phyloP scores from a whole-genome alignment of 805 yeast genomes.

The Diddensiella transvaalensis region DNA sequence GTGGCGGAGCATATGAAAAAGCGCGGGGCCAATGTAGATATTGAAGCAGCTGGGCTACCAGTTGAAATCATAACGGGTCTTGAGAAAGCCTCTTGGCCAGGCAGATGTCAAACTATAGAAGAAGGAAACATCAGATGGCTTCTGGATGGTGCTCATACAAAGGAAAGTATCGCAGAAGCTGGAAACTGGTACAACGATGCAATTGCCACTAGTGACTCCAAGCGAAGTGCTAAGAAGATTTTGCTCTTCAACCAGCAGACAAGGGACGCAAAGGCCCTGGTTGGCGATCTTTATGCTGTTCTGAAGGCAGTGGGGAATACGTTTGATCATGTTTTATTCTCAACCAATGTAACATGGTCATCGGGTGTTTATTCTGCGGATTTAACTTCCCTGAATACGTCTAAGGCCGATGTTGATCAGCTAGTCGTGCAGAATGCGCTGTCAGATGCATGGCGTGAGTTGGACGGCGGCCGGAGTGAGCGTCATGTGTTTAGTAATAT shows the following conservation, averaged over 20 bases:
- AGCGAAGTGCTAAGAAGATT: slow-evolving; percentile 33
- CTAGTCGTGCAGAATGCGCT: slow-evolving; percentile 75
- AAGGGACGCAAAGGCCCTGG: slow-evolving; percentile 70
- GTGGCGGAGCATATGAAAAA: slow-evolving; percentile 56
- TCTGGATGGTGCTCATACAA: slow-evolving; percentile 94
- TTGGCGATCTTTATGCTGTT: slow-evolving; percentile 45
- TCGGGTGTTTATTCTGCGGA: slow-evolving; percentile 70
- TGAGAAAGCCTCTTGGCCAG: slow-evolving; percentile 80
- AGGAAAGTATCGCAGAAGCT: slow-evolving; percentile 81
- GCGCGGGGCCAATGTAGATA: slow-evolving; percentile 36
- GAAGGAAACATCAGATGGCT: slow-evolving; percentile 63
- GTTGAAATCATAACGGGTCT: slow-evolving; percentile 47
- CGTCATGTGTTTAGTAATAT: slow-evolving; percentile 65
- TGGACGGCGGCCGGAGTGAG: slow-evolving; percentile 38
- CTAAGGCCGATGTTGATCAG: slow-evolving; percentile 73
- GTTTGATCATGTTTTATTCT: slow-evolving; percentile 78
- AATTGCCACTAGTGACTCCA: slow-evolving; percentile 19
- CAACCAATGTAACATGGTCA: slow-evolving; percentile 91
- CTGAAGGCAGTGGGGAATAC: slow-evolving; percentile 31
- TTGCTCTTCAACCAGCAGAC: slow-evolving; percentile 92
- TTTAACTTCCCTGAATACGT: slow-evolving; percentile 78
- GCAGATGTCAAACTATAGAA: slow-evolving; percentile 76
- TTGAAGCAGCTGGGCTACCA: slow-evolving; percentile 17
- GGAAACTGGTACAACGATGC: slow-evolving; percentile 61
- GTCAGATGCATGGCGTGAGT: slow-evolving; percentile 64